Percentiles rank a stretch among this genome's conserved stretches.
Conservation (phyloP, 164 flowering plant species). For the Santalum album region DNA sequence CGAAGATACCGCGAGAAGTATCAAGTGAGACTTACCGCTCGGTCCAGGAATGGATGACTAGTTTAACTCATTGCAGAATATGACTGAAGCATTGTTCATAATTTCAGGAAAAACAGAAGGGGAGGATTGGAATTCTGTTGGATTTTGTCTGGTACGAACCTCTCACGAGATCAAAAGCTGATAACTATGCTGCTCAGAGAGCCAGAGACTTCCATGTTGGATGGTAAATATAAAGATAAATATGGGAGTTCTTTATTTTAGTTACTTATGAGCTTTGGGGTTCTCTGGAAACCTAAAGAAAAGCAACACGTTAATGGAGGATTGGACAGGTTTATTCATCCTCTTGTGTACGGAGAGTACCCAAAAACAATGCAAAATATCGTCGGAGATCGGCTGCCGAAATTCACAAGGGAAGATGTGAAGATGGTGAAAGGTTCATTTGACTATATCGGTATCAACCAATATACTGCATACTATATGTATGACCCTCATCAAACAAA, state of each 20-base stretch:
- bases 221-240: no score
- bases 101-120: constrained; percentile 46
- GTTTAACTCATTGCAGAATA: background rate
- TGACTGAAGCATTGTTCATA: constrained; percentile 4
- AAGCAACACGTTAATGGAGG: background rate
- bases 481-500: constrained; percentile 29
- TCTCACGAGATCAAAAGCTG: constrained; percentile 42
- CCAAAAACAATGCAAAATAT: constrained; percentile 52
- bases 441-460: constrained; percentile 61
- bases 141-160: constrained; percentile 81
- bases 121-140: constrained; percentile 62
- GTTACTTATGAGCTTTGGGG: background rate
- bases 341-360: constrained; percentile 58
- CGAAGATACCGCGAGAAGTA: constrained; percentile 57
- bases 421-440: constrained; percentile 59
- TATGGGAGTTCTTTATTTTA: background rate
- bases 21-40: constrained; percentile 23
- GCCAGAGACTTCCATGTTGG: constrained; percentile 71
- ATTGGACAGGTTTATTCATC: constrained; percentile 53
- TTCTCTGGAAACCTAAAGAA: background rate
- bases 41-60: background rate
- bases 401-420: constrained; percentile 41
- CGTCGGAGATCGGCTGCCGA: constrained; percentile 53
- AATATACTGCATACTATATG: constrained; percentile 58
- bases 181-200: constrained; percentile 63